These are phyloP conservation scores for Bondarzewia mesenterica DNA, from an alignment of 1,284 basidiomycete species.

Conservation along the genomic window DNA sequence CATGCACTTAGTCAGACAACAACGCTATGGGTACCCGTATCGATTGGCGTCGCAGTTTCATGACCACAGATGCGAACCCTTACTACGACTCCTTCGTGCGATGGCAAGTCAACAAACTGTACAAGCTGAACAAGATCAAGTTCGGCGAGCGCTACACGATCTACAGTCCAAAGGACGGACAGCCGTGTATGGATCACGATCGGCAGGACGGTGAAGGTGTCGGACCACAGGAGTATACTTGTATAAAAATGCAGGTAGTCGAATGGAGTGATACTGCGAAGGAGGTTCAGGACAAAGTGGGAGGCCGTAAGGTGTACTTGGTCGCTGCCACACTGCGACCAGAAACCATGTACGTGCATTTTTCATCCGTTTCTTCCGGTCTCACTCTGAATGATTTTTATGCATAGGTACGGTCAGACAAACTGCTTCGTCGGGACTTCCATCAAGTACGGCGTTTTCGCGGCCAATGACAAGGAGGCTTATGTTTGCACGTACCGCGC, in stretches of 20 bases:
- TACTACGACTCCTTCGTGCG: slow-evolving; percentile 98
- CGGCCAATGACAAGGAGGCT: slow-evolving; percentile 80
- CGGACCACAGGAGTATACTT: slow-evolving; percentile 96
- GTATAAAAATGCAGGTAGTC: slow-evolving; percentile 90
- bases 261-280: slow-evolving; percentile 69
- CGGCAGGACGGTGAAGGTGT: slow-evolving; percentile 92
- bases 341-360: slow-evolving; percentile 95
- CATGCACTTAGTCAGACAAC: slow-evolving; percentile 62
- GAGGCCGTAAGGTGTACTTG: slow-evolving; percentile 80
- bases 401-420: slow-evolving; percentile 87
- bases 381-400: slow-evolving; percentile 10
- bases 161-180: slow-evolving; percentile 98
- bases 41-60: slow-evolving; percentile 95
- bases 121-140: slow-evolving; percentile 84
- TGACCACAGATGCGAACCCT: slow-evolving; percentile 94
- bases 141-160: slow-evolving; percentile 99
- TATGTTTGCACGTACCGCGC: slow-evolving; percentile 88
- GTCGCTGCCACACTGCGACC: slow-evolving; percentile 95
- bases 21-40: slow-evolving; percentile 86
- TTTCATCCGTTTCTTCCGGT: slow-evolving; percentile 1
- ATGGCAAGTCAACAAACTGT: slow-evolving; percentile 97
- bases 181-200: slow-evolving; percentile 99
- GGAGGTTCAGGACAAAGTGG: slow-evolving; percentile 59
- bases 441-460: slow-evolving; percentile 92
- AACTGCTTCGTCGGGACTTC: slow-evolving; percentile 93